A percentile compares a stretch with the other conserved stretches of the same genome.
phyloP scores from a whole-genome alignment of 768 basidiomycete species.

The Russula abietina region DNA sequence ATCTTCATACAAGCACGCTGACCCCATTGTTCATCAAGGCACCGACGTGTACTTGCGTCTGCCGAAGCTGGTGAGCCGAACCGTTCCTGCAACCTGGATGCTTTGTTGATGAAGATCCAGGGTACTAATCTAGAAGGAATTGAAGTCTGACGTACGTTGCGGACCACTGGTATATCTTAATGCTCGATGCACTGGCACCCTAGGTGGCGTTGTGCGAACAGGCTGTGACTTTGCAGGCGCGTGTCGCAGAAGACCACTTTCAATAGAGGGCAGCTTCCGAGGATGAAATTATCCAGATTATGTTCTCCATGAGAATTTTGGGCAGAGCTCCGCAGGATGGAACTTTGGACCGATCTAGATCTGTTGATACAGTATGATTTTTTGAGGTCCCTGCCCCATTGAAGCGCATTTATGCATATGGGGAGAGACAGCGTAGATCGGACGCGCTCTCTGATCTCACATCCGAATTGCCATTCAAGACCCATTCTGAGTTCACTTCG shows the following conservation, averaged over 20 bases:
- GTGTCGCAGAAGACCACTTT: not conserved
- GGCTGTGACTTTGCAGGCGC: not conserved
- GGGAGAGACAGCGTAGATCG: not conserved
- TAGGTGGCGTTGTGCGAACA: not conserved
- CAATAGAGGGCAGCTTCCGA: not conserved
- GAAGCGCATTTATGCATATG: not conserved
- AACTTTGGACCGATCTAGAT: not conserved
- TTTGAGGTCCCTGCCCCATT: not conserved
- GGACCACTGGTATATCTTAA: not conserved
- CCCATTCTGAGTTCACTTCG: not conserved
- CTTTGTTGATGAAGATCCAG: conserved; percentile 34
- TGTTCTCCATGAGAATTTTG: not conserved
- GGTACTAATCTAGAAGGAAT: conserved; percentile 84
- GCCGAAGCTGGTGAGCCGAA: conserved; percentile 62
- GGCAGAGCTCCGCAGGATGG: no score
- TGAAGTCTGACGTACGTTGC: conserved; percentile 48
- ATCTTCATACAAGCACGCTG: conserved; percentile 2
- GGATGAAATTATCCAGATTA: not conserved
- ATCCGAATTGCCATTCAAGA: not conserved
- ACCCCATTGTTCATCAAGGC: conserved; percentile 38
- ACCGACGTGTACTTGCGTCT: conserved; percentile 79
- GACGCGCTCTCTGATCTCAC: not conserved
- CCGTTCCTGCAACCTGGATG: not conserved
- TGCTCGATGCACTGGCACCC: not conserved
- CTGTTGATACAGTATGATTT: not conserved